phyloP scores from a whole-genome alignment of 805 yeast species.

The Kodamaea kaohsiungensis region DNA sequence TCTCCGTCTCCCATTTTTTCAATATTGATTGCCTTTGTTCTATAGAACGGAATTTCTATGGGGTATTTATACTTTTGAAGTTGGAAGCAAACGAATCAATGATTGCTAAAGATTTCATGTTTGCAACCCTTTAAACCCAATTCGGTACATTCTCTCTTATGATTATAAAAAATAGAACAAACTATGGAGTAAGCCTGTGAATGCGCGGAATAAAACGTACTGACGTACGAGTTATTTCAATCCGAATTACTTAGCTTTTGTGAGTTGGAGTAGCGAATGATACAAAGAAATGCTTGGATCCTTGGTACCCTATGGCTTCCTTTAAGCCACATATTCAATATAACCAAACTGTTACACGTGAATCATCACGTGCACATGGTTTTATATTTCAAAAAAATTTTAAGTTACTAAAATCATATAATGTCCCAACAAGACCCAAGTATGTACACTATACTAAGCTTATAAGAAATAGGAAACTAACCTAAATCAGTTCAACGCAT shows the following conservation, averaged over 20 bases:
- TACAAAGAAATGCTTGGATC: too few relatives aligned
- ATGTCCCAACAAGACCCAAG: constrained; percentile 23
- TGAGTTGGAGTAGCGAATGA: too few relatives aligned
- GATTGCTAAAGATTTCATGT: constrained; percentile 5
- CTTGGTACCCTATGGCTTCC: too few relatives aligned
- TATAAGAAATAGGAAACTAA: background rate
- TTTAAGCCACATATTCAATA: too few relatives aligned
- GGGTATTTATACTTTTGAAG: background rate
- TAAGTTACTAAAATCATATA: background rate
- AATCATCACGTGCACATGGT: background rate
- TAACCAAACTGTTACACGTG: background rate
- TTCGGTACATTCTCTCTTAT: background rate
- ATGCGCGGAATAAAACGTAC: too few relatives aligned
- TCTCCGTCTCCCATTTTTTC: constrained; percentile 15
- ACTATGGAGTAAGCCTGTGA: too few relatives aligned
- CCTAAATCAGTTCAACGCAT: constrained; percentile 33
- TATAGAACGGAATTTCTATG: background rate
- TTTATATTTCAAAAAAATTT: constrained; percentile 6
- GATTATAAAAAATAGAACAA: background rate
- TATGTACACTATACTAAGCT: constrained; percentile 15
- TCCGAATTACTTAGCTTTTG: too few relatives aligned
- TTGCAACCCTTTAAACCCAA: background rate
- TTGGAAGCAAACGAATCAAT: background rate
- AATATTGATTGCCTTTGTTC: background rate
- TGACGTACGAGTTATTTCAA: too few relatives aligned